Percentiles rank a stretch among this genome's conserved stretches.
phyloP scores from a whole-genome alignment of 768 basidiomycete genomes.

The Serpula lacrymans region DNA sequence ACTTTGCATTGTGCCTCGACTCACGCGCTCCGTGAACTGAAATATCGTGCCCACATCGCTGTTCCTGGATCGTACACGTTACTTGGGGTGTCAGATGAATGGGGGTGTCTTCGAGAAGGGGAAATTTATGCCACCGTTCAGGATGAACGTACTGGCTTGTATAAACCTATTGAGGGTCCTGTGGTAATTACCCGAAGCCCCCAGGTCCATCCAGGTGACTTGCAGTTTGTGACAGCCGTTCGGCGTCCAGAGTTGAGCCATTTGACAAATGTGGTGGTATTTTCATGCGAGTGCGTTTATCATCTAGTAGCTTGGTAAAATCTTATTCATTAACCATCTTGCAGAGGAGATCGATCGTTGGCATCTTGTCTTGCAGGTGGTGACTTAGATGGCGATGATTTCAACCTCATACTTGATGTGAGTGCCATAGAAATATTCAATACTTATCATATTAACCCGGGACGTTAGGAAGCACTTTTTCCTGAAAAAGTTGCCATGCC shows the following conservation, averaged over 20 bases:
- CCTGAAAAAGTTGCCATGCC: conserved; percentile 22
- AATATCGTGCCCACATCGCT: conserved; percentile 47
- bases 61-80: conserved; percentile 48
- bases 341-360: conserved; percentile 40
- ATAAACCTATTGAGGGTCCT: conserved; percentile 30
- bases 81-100: conserved; percentile 52
- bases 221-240: conserved; percentile 41
- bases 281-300: conserved; percentile 41
- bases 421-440: conserved; percentile 10
- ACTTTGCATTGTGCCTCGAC: conserved; percentile 37
- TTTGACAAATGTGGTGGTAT: conserved; percentile 46
- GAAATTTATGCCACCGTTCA: conserved; percentile 44
- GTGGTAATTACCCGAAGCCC: conserved; percentile 51
- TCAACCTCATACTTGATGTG: conserved; percentile 45
- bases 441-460: conserved; percentile 7
- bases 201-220: conserved; percentile 50
- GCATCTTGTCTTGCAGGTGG: conserved; percentile 51
- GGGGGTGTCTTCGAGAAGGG: conserved; percentile 41
- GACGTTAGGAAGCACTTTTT: conserved; percentile 27
- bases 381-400: conserved; percentile 52
- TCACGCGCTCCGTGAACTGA: conserved; percentile 49
- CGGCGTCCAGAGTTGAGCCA: conserved; percentile 35
- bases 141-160: conserved; percentile 26
- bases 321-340: conserved; percentile 1
- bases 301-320: not conserved